Conservation (phyloP, 1,284 basidiomycete species). For the Cutaneotrichosporon sp. region DNA sequence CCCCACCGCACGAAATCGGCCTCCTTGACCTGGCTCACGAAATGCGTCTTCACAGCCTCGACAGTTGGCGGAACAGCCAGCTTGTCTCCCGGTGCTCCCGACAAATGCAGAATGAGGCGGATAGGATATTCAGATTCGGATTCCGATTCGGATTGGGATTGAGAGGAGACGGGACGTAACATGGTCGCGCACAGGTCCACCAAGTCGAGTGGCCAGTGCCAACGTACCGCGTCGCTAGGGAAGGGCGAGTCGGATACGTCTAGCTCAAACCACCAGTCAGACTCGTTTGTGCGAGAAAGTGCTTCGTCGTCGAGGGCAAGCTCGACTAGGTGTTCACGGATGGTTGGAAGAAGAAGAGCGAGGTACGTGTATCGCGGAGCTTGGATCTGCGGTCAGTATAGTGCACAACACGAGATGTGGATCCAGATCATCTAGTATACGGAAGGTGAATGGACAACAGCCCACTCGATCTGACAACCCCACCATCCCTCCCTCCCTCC, state of each 20-base stretch:
- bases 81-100: constrained; percentile 70
- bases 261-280: constrained; percentile 90
- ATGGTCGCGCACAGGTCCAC: constrained; percentile 70
- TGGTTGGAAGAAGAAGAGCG: constrained; percentile 80
- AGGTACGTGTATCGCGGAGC: constrained; percentile 87
- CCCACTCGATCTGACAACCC: no score
- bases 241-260: constrained; percentile 57
- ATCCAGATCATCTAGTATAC: no score
- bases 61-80: constrained; percentile 72
- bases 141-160: constrained; percentile 18
- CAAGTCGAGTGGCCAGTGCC: constrained; percentile 94
- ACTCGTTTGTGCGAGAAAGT: constrained; percentile 61
- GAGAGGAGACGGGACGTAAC: constrained; percentile 26
- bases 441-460: no score
- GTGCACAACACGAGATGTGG: no score
- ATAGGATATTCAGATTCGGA: constrained; percentile 47
- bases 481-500: no score
- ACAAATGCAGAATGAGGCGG: constrained; percentile 76
- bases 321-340: constrained; percentile 79
- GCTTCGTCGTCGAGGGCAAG: constrained; percentile 82
- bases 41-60: constrained; percentile 82
- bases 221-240: constrained; percentile 60
- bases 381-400: constrained; percentile 51
- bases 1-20: constrained; percentile 94
- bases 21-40: constrained; percentile 91